Base-by-base conservation (phyloP, 1,284 basidiomycete species). In the Bondarzewia mesenterica region DNA sequence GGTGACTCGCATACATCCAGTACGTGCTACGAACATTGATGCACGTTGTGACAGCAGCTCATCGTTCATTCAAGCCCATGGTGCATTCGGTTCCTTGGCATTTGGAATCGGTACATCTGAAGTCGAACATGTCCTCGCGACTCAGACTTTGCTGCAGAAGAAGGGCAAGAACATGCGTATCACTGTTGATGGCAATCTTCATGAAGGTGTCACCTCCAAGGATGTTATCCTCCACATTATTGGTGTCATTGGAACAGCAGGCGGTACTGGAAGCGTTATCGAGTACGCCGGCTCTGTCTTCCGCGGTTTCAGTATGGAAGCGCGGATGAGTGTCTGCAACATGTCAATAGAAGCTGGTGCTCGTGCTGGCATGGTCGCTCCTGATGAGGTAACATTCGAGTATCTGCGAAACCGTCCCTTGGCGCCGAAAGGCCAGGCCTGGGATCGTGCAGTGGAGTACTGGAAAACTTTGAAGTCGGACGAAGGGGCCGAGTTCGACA, bases 311-410 rank as follows among this genome's bases (percentile, higher is more conserved):
- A 91, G 87, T 60, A 94, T 96, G 91, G 93, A 97, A 65, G 91
- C 89, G 36, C 82, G 93, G 45, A 96, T 96, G 93, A 93, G 90
- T 58, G 91, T 93, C 57, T 96, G 93, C 70, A 97, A 97, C 72
- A 97, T 97, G 93, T 93, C 90, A 54, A 96, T 97, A 64, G 93
- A 97, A 68, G 94, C 84, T 51, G 93, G 93, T 62, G 94, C 93
- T 54, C 82, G 93, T 59, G 92, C 92, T 5, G 93, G 93, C 50
- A 93, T 97, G 91, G 81, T 97, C 54, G 93, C 93, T 10, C 93
- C 93, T 1, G 93, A 97, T 64, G 89, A 95, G 32, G 71, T 86
- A 54, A 97, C 94, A 7, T 94, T 96, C 64, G 74, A 75, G 44
- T 97, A 97, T 68, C 83, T 97, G 54, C 81, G 80, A 53, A 82